Evolutionary conservation across 495 filamentous ascomycete species (phyloP), one percentile per base, ranked within the genome.

Genomic region (Aspergillus sparsus): DNA sequence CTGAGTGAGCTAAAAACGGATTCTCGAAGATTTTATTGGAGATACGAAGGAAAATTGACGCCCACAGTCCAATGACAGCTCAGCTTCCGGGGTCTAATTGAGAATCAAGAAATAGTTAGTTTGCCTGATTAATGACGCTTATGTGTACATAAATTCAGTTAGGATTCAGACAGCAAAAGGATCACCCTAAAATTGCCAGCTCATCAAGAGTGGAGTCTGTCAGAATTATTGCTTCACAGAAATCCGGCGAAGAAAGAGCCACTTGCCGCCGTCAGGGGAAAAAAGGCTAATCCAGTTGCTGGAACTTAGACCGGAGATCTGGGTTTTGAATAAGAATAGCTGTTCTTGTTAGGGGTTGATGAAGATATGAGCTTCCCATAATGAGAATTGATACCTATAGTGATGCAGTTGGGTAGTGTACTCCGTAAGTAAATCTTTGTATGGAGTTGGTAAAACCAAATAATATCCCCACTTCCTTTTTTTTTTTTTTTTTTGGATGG

Each of bases 21-120:
- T 57, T 55, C 47, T 42, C 58, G 59, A 62, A 57, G 42, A 42
- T 56, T 45, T 64, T 50, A 63, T 64, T 67, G 65, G 62, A 31
- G 42, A 41, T 37, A 49, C 35, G 37, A 55, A 35, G 39, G 47
- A 49, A 51, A 61, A 60, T 60, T 55, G 31, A 33, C 36, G 34
- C 47, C 50, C 37, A 21, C 32, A 61, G 62, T 47, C 65, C 65
- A 67, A 64, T 64, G 34, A 58, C 41, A 55, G 45, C 11, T 18
- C 33, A 47, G 49, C 15, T n/a, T 61, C 59, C 56, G 55, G 55
- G 61, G 61, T 12, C 45, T 44, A 32, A 31, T 36, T 39, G 45
- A 34, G 47, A 63, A 41, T 33, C n/a, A 31, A 54, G 27, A 59
- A 50, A 51, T 33, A 35, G 1, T 16, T 36, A 6, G 44, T 47